These are phyloP conservation scores for Phytophthora pisi DNA, from an alignment of 352 stramenopile genomes.

Conservation along the genomic window DNA sequence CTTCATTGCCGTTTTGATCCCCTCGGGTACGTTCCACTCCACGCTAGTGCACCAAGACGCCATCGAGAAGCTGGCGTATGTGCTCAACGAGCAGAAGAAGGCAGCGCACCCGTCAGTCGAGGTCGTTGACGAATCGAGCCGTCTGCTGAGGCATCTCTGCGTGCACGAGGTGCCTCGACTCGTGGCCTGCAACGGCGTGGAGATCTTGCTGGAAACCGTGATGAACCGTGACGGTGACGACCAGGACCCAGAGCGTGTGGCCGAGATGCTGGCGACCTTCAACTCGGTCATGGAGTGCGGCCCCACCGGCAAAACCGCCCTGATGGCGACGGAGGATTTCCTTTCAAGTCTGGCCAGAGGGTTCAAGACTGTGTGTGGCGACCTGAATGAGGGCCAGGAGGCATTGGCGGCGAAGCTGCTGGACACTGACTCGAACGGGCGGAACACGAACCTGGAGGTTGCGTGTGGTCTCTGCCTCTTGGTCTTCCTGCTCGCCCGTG, in stretches of 20 bases:
- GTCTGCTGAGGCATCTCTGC: conserved; percentile 62
- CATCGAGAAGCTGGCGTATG: conserved; percentile 57
- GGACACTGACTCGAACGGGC: conserved; percentile 21
- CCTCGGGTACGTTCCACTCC: conserved; percentile 38
- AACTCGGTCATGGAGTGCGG: conserved; percentile 64
- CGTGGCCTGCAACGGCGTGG: conserved; percentile 65
- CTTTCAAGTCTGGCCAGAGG: conserved; percentile 47
- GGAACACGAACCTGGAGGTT: conserved; percentile 49
- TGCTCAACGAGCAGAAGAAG: conserved; percentile 60
- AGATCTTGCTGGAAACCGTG: conserved; percentile 56
- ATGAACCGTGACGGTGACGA: conserved; percentile 25
- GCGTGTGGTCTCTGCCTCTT: conserved; percentile 57
- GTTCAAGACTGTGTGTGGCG: conserved; percentile 32
- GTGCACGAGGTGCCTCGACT: conserved; percentile 68
- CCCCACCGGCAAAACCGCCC: conserved; percentile 41
- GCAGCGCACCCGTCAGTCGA: conserved; percentile 24
- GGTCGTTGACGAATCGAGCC: conserved; percentile 43
- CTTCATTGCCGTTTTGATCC: conserved; percentile 50
- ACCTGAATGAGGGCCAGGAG: conserved; percentile 25
- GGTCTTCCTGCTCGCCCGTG: conserved; percentile 52
- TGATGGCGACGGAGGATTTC: conserved; percentile 59
- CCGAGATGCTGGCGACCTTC: conserved; percentile 65
- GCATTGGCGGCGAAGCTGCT: conserved; percentile 27
- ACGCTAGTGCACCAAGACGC: conserved; percentile 60
- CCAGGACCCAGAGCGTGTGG: conserved; percentile 33